Evolutionary conservation across 2,329 filamentous ascomycete species (phyloP).

Genomic region (Aspergillus terreus): DNA sequence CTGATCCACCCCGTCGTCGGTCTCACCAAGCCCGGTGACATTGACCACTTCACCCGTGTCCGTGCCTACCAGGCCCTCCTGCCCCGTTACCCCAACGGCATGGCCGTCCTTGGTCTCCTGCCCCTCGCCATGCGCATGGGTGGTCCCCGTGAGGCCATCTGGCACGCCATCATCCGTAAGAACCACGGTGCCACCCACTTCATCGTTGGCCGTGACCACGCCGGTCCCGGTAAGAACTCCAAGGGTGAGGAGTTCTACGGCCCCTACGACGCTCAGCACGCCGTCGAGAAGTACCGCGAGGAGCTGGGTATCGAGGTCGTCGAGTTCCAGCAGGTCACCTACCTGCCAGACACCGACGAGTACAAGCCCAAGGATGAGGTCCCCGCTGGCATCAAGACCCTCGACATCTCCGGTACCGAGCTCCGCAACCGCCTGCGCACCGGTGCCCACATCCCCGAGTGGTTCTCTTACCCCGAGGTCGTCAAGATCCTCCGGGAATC

Average conservation of each 20-base stretch:
- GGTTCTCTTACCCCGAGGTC: constrained; percentile 99
- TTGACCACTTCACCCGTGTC: constrained; percentile 99
- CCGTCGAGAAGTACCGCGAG: constrained; percentile 91
- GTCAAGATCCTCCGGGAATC: constrained; percentile 94
- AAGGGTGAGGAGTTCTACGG: constrained; percentile 96
- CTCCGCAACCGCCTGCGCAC: constrained; percentile 86
- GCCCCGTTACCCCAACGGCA: constrained; percentile 96
- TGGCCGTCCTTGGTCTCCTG: constrained; percentile 93
- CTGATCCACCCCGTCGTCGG: constrained; percentile 98
- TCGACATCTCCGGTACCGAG: constrained; percentile 85
- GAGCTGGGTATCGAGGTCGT: constrained; percentile 99
- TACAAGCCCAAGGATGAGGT: constrained; percentile 94
- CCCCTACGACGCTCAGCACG: constrained; percentile 93
- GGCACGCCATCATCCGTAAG: constrained; percentile 99
- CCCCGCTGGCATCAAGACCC: constrained; percentile 73
- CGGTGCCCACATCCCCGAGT: constrained; percentile 92
- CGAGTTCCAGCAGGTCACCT: constrained; percentile 99
- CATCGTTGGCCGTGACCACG: constrained; percentile 97
- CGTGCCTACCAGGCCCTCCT: constrained; percentile 97
- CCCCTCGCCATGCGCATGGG: constrained; percentile 99
- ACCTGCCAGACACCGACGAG: constrained; percentile 94
- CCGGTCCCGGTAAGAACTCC: constrained; percentile 97
- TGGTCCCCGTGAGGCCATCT: constrained; percentile 95
- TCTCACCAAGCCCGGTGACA: constrained; percentile 97
- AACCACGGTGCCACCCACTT: constrained; percentile 99